Conservation (phyloP, 495 filamentous ascomycete species). For the Podospora bellae-mahoneyi region DNA sequence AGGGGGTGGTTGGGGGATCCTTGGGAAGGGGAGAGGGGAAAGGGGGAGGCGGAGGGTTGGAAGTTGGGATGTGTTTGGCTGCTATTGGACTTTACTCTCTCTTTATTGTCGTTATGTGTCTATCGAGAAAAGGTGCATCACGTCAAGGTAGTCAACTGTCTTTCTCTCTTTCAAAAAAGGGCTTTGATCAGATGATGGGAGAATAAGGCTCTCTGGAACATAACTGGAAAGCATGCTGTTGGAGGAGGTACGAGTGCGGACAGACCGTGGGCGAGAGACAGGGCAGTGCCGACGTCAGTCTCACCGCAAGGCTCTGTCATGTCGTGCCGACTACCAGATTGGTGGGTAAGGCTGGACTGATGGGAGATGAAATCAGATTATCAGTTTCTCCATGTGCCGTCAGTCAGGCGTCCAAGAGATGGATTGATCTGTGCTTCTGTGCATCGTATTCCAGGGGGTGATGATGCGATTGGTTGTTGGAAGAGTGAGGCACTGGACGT, state of each 20-base stretch:
- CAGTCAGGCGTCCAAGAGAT: background rate
- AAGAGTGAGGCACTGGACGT: too few species aligned
- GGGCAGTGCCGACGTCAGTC: background rate
- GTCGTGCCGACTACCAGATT: background rate
- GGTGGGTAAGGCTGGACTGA: background rate
- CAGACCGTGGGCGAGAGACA: background rate
- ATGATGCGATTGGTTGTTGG: constrained; percentile 27
- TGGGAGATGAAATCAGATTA: background rate
- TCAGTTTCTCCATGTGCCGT: background rate
- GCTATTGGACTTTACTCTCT: too few species aligned
- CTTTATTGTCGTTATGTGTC: too few species aligned
- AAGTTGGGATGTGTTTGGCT: too few species aligned
- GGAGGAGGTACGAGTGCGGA: background rate
- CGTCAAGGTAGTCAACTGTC: too few species aligned
- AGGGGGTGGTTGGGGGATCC: too few species aligned
- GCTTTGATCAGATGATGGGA: too few species aligned
- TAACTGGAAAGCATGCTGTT: background rate
- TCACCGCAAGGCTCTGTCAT: background rate
- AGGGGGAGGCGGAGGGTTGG: too few species aligned
- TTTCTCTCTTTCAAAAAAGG: too few species aligned
- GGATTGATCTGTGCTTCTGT: background rate
- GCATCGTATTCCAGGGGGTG: constrained; percentile 22
- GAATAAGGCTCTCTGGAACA: too few species aligned
- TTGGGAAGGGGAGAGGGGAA: too few species aligned
- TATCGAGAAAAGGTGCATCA: too few species aligned